Percentiles rank a stretch among this genome's conserved stretches.
phyloP scores from a whole-genome alignment of 2,329 filamentous ascomycete genomes.

The Cladosporium sp. region DNA sequence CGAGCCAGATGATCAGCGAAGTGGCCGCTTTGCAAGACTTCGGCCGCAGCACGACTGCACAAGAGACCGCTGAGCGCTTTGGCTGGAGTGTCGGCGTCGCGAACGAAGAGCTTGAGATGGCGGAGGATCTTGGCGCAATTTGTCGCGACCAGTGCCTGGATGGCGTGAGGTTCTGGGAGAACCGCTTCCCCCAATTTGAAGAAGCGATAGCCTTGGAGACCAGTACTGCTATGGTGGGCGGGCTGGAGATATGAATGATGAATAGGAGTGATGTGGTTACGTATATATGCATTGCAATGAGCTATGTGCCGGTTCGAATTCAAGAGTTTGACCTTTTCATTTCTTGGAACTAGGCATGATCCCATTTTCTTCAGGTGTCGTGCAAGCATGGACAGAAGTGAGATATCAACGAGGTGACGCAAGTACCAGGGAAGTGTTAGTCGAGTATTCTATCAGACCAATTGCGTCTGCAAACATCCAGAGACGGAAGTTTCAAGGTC shows the following conservation, averaged over 20 bases:
- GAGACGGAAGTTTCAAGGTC: background rate
- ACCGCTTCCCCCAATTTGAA: constrained; percentile 45
- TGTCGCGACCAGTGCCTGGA: constrained; percentile 92
- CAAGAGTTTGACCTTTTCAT: background rate
- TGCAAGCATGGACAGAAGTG: background rate
- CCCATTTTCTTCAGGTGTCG: background rate
- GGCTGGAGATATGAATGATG: background rate
- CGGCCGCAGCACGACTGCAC: constrained; percentile 83
- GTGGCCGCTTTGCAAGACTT: constrained; percentile 69
- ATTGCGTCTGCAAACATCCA: background rate
- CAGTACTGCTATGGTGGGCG: constrained; percentile 4
- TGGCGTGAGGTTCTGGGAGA: constrained; percentile 91
- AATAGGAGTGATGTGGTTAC: background rate
- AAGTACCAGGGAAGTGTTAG: background rate
- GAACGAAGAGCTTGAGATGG: constrained; percentile 94
- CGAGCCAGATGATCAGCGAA: constrained; percentile 44
- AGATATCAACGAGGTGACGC: background rate
- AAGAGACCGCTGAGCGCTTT: constrained; percentile 85
- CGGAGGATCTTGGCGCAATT: constrained; percentile 82
- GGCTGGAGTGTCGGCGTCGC: constrained; percentile 98
- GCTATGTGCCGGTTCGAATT: background rate
- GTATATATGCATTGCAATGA: background rate
- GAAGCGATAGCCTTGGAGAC: background rate
- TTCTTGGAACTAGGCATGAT: background rate
- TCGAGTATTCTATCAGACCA: background rate